Evolutionary conservation across 1,284 basidiomycete genomes (phyloP), one percentile per base, ranked within the genome.

Genomic region (Cryptococcus jaspeensis): DNA sequence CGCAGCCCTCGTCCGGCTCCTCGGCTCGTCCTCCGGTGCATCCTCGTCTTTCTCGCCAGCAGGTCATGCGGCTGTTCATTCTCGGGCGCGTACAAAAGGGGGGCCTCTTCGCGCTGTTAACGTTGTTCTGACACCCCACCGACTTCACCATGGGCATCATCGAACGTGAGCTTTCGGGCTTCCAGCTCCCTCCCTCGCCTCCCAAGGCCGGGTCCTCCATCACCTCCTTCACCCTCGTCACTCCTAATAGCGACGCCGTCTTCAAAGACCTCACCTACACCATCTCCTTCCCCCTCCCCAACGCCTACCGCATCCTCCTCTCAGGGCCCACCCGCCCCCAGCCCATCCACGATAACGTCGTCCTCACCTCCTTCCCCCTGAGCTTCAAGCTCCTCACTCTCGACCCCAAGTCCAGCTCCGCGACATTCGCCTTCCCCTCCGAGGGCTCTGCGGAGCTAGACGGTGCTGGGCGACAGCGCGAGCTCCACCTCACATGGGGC

Each of bases 341-440:
- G 23, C 78, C 77, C 0, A 75, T 75, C 20, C 77, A 79, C 58
- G 69, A 71, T 62, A 79, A 79, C 50, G 63, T 79, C 39, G 60
- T 73, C 18, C 68, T 72, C 48, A n/a, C 47, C 13, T 51, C 55
- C 18, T 52, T 62, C 13, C 66, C 71, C 1, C 53, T 70, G 0
- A 18, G 41, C 23, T 69, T 76, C 55, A 66, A 64, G 56, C 52
- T 66, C 46, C 45, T 52, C 40, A 43, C 52, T n/a, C 32, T 68
- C 13, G 64, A 67, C 56, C 48, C 40, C 22, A 50, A 51, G n/a
- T 48, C 57, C 18, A 66, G 59, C 56, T 57, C 53, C 20, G 72
- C 69, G 2, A 56, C 58, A 7, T 61, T 68, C 28, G 50, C 63
- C 46, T 73, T 73, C 52, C 66, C 72, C n/a, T 53, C 57, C 8